phyloP scores from a whole-genome alignment of 31 red algal species.

The Asparagopsis taxiformis region DNA sequence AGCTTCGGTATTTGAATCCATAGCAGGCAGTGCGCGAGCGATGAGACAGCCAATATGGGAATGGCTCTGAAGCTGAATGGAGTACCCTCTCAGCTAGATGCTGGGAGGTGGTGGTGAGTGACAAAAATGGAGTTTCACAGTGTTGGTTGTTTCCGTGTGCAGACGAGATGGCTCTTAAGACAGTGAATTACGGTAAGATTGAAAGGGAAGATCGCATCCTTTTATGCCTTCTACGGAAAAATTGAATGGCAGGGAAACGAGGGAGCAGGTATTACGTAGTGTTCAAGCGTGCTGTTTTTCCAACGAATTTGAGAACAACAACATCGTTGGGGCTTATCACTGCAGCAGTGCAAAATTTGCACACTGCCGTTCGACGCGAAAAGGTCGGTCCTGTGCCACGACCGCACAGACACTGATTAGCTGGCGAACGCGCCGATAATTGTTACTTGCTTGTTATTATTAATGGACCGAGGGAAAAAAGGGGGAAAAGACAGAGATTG shows the following conservation, averaged over 20 bases:
- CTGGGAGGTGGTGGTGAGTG: too few species aligned
- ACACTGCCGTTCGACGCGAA: not conserved
- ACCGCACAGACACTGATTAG: not conserved
- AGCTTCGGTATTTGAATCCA: too few species aligned
- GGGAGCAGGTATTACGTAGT: not conserved
- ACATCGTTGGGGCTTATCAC: not conserved
- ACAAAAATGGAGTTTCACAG: too few species aligned
- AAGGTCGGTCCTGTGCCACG: not conserved
- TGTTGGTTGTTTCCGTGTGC: too few species aligned
- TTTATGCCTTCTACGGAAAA: not conserved
- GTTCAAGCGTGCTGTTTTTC: not conserved
- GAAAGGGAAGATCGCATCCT: not conserved
- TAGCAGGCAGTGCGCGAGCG: too few species aligned
- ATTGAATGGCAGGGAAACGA: not conserved
- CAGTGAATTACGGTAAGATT: too few species aligned
- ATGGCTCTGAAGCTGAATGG: too few species aligned
- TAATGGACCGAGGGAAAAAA: not conserved
- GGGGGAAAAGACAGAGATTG: not conserved
- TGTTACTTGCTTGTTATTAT: not conserved
- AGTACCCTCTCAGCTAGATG: too few species aligned
- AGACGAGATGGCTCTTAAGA: too few species aligned
- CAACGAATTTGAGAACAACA: not conserved
- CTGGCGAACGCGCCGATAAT: not conserved
- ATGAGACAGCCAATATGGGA: too few species aligned
- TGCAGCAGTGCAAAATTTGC: not conserved